These are phyloP conservation scores for Mycena sp. DNA, from an alignment of 1,284 basidiomycete genomes.

Conservation along the genomic window DNA sequence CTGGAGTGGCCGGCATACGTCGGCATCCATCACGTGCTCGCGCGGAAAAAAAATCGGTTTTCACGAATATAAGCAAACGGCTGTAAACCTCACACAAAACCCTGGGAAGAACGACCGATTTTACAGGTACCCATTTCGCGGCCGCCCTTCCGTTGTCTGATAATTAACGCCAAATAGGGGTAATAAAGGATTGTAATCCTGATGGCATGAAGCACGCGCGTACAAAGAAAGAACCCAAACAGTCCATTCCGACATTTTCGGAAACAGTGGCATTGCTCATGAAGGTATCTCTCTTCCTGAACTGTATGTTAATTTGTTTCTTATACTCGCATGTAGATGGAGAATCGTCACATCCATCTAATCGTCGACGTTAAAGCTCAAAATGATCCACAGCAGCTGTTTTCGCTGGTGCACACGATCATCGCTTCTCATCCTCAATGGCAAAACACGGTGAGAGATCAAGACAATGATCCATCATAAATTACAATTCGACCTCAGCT, in stretches of 20 bases:
- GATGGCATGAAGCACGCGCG: slow-evolving; percentile 68
- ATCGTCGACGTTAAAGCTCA: slow-evolving; percentile 79
- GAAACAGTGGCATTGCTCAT: slow-evolving; percentile 72
- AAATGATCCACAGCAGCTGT: slow-evolving; percentile 75
- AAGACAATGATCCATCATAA: background rate
- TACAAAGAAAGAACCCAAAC: slow-evolving; percentile 67
- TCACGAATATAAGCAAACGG: too few relatives aligned
- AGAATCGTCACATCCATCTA: slow-evolving; percentile 68
- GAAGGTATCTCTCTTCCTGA: slow-evolving; percentile 43
- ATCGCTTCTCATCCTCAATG: slow-evolving; percentile 64
- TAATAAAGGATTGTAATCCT: slow-evolving; percentile 51
- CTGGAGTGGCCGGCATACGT: too few relatives aligned
- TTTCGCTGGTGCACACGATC: slow-evolving; percentile 67
- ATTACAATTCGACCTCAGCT: slow-evolving; percentile 42
- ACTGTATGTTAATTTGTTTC: background rate
- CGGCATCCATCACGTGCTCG: too few relatives aligned
- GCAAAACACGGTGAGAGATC: slow-evolving; percentile 49
- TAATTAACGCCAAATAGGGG: slow-evolving; percentile 9
- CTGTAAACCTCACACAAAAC: too few relatives aligned
- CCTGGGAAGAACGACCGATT: slow-evolving; percentile 53
- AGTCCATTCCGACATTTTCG: slow-evolving; percentile 71
- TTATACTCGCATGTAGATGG: slow-evolving; percentile 48
- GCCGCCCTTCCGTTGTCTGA: background rate
- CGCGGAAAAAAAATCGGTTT: too few relatives aligned
- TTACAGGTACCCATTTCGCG: slow-evolving; percentile 37